Evolutionary conservation across 257 asterid genomes (phyloP).

Genomic region (Fraxinus americana): DNA sequence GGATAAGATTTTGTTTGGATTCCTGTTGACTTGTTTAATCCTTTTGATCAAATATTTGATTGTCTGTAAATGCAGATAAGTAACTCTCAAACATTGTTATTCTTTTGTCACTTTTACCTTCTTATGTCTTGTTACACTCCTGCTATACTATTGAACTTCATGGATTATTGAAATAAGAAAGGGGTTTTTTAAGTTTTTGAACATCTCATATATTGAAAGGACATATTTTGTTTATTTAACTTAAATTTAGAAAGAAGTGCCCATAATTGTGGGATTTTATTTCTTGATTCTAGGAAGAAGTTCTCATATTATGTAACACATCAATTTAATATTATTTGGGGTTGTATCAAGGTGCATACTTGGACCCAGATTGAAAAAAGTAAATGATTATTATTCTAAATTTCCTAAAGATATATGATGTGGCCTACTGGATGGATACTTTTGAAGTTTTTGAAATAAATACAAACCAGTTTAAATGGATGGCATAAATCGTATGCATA

Average conservation of each 20-base stretch:
- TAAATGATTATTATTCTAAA: conserved; percentile 1
- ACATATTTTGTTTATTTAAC: not conserved
- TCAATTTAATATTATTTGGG: not conserved
- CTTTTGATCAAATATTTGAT: not conserved
- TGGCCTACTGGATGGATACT: not conserved
- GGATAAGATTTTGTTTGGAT: not conserved
- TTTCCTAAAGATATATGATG: conserved; percentile 3
- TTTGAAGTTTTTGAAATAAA: conserved; percentile 4
- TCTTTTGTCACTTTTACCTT: not conserved
- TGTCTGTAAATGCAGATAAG: not conserved
- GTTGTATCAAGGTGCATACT: not conserved
- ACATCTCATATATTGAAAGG: not conserved
- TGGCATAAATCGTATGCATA: not conserved
- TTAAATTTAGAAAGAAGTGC: not conserved
- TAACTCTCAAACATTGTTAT: not conserved
- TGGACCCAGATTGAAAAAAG: not conserved
- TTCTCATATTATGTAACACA: not conserved
- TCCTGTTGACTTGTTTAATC: not conserved
- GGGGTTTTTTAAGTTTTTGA: not conserved
- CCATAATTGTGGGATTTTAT: not conserved
- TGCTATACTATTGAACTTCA: not conserved
- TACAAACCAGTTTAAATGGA: not conserved
- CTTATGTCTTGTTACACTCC: not conserved
- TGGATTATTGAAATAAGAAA: not conserved
- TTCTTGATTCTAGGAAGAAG: not conserved